Percentiles rank a stretch among this genome's conserved stretches.
These are phyloP conservation scores for Hsuehochloa calcarea DNA, from an alignment of 176 grass and related monocot genomes.

Conservation along the genomic window DNA sequence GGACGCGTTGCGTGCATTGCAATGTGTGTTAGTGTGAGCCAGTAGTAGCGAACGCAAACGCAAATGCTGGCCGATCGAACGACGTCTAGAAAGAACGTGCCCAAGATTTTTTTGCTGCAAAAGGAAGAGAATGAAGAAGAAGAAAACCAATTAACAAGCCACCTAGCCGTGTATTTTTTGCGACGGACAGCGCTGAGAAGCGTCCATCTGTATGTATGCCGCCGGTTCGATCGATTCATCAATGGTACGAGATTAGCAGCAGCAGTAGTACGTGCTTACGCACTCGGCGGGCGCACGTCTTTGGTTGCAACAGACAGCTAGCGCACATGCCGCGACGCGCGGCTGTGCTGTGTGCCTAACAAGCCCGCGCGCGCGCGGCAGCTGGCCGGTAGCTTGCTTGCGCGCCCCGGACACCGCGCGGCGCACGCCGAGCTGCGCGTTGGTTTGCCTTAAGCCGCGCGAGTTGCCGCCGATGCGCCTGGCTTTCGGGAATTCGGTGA, in stretches of 20 bases:
- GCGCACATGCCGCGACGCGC: background rate
- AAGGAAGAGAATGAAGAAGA: background rate
- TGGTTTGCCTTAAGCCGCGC: background rate
- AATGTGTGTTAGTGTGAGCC: background rate
- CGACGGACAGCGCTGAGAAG: too few relatives aligned
- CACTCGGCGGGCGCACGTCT: too few relatives aligned
- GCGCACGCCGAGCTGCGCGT: too few relatives aligned
- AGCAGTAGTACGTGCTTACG: too few relatives aligned
- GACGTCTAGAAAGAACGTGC: background rate
- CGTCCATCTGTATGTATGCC: background rate
- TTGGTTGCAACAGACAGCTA: background rate
- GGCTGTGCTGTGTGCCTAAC: background rate
- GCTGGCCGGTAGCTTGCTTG: background rate
- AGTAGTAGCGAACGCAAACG: background rate
- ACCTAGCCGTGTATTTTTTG: too few relatives aligned
- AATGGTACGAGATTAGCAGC: background rate
- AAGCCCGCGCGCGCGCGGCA: background rate
- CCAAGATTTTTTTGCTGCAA: background rate
- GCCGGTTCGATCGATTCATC: background rate
- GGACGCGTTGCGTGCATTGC: background rate
- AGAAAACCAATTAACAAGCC: background rate
- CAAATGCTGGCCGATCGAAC: background rate
- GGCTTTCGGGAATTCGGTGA: background rate
- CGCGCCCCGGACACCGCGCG: background rate
- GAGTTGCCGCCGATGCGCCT: background rate